Evolutionary conservation across 1,284 basidiomycete genomes (phyloP).

Genomic region (Cryptococcus jaspeensis): DNA sequence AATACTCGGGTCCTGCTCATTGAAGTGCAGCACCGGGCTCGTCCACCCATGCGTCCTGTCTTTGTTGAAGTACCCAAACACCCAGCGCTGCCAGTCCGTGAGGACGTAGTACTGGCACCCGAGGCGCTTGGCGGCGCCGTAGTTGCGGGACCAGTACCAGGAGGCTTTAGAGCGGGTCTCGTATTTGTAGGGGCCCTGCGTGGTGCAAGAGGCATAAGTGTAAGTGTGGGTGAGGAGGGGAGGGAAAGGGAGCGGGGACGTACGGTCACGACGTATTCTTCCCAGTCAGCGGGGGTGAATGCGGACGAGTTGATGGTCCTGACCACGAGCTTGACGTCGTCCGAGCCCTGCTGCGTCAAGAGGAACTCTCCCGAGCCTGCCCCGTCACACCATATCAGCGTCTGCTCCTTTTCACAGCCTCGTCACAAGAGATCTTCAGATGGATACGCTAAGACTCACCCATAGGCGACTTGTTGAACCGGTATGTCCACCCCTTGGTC

Average conservation of each 20-base stretch:
- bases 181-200: constrained; percentile 49
- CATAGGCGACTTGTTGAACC: constrained; percentile 51
- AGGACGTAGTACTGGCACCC: constrained; percentile 48
- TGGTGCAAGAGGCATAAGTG: constrained; percentile 2
- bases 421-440: no score
- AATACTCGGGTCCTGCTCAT: constrained; percentile 39
- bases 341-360: constrained; percentile 40
- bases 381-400: no score
- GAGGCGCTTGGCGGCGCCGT: constrained; percentile 46
- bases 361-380: constrained; percentile 52
- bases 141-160: constrained; percentile 52
- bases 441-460: constrained; percentile 30
- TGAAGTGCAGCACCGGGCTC: constrained; percentile 35
- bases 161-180: constrained; percentile 52
- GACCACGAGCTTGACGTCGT: constrained; percentile 48
- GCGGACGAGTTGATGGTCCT: constrained; percentile 51
- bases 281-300: constrained; percentile 49
- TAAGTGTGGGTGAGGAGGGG: no score
- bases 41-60: constrained; percentile 43
- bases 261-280: constrained; percentile 47
- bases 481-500: constrained; percentile 45
- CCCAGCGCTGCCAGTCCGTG: constrained; percentile 52
- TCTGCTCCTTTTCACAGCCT: neutral
- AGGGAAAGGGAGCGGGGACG: neutral
- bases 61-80: constrained; percentile 50